These are phyloP conservation scores for Fusarium duplospermum DNA, from an alignment of 2,329 filamentous ascomycete genomes.

Conservation along the genomic window DNA sequence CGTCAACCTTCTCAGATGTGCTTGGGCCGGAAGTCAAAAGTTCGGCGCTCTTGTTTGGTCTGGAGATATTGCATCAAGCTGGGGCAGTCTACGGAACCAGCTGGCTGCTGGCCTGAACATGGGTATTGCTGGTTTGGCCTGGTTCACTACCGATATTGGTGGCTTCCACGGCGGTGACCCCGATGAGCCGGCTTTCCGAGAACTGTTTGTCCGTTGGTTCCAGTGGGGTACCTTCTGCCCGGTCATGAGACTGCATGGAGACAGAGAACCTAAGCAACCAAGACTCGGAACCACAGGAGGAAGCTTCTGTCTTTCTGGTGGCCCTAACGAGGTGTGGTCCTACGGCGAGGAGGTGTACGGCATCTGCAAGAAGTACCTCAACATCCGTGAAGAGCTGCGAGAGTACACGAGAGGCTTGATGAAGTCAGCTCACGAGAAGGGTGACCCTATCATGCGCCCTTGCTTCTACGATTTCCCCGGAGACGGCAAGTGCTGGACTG, in stretches of 20 bases:
- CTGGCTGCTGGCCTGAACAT: conserved; percentile 73
- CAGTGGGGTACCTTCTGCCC: conserved; percentile 76
- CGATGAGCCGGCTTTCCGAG: conserved; percentile 65
- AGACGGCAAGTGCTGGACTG: conserved; percentile 64
- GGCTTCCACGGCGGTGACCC: conserved; percentile 76
- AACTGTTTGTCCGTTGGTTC: conserved; percentile 76
- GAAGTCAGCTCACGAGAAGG: conserved; percentile 68
- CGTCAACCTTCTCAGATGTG: conserved; percentile 65
- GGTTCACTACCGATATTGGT: conserved; percentile 79
- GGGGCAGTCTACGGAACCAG: conserved; percentile 69
- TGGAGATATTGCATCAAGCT: conserved; percentile 74
- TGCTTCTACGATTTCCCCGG: conserved; percentile 73
- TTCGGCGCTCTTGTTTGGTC: conserved; percentile 75
- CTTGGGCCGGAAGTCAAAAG: conserved; percentile 68
- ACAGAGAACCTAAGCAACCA: conserved; percentile 66
- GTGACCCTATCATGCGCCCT: conserved; percentile 70
- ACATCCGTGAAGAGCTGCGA: conserved; percentile 67
- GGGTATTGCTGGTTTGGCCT: conserved; percentile 71
- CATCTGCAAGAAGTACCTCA: conserved; percentile 70
- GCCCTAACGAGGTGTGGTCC: conserved; percentile 73
- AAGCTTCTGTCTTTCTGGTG: conserved; percentile 61
- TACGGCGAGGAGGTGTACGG: conserved; percentile 70
- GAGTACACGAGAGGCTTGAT: conserved; percentile 69
- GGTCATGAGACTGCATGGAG: conserved; percentile 75
- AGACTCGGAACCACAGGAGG: conserved; percentile 50